Conservation (phyloP, 495 filamentous ascomycete genomes). For the Lichenothelia convexa region DNA sequence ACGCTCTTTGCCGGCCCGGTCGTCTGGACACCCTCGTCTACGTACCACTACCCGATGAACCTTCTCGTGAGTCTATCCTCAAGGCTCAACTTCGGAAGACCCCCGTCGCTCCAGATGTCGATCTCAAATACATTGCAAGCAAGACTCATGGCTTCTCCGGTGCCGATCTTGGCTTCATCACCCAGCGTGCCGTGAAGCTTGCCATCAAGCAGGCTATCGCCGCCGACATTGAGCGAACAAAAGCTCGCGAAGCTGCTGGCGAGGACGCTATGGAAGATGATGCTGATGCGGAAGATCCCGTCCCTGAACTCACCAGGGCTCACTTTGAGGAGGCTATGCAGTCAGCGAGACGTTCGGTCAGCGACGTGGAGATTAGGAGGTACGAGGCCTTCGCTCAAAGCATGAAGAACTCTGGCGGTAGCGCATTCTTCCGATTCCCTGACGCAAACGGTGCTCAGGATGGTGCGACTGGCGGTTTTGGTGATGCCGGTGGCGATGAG, state of each 20-base stretch:
- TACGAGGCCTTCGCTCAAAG: conserved; percentile 98
- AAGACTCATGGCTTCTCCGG: conserved; percentile 98
- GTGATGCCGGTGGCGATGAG: conserved; percentile 18
- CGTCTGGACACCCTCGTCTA: conserved; percentile 98
- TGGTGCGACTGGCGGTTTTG: conserved; percentile 13
- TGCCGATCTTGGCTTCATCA: conserved; percentile 98
- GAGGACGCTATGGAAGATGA: conserved; percentile 63
- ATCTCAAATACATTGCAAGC: conserved; percentile 80
- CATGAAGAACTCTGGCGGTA: conserved; percentile 83
- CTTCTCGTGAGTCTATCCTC: conserved; percentile 70
- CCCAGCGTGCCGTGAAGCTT: conserved; percentile 95
- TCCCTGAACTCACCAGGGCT: conserved; percentile 86
- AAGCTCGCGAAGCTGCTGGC: conserved; percentile 68
- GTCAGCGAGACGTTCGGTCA: conserved; percentile 79
- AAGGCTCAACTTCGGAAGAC: conserved; percentile 97
- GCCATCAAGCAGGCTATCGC: conserved; percentile 97
- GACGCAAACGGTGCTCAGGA: conserved; percentile 15
- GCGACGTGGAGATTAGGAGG: conserved; percentile 86
- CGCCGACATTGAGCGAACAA: conserved; percentile 68
- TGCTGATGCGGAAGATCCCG: conserved; percentile 72
- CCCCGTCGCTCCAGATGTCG: conserved; percentile 71
- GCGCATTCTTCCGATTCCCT: conserved; percentile 95
- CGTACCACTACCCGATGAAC: conserved; percentile 85
- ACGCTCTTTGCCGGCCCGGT: conserved; percentile 90
- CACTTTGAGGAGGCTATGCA: conserved; percentile 99